Base-by-base conservation (phyloP, 331 rosid species). In the Rosa hybrid region DNA sequence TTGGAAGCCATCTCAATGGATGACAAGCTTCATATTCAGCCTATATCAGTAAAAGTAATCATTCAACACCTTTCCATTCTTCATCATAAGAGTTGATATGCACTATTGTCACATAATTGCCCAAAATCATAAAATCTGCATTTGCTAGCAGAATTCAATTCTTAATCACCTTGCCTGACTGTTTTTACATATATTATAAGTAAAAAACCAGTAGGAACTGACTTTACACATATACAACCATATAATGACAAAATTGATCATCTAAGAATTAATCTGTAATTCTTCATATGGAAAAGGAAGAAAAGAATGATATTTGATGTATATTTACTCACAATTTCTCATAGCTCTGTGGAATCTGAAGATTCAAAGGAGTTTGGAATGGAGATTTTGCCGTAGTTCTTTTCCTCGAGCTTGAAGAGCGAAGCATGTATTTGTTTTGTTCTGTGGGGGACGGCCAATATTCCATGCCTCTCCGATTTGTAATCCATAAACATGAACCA, bases 401-500 rank as follows among this genome's bases (percentile, higher is more conserved):
- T 69, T 83, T 91, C 82, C 72, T 82, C 49, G 67, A 79, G 67
- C 79, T 83, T 46, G 88, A 77, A 69, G 82, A 73, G 25, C 48
- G 76, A 80, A 75, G 0, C 82, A 59, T 0, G 84, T 93, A 95
- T 81, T 93, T 95, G 44, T 85, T 84, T 89, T 87, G 87, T 87
- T 93, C 99, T 38, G 76, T 41, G 34, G 97, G 89, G 71, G 91
- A 82, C 23, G 99, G 99, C 99, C 98, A 95, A 87, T 95, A 95
- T 87, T 95, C 93, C 75, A 90, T 76, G 81, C 99, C 99, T 75
- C 92, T 90, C 27, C 99, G 99, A 78, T 88, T 91, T 64, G 98
- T 89, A 82, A 93, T 91, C 99, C 99, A 93, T 34, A 93, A 88
- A 88, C 99, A 95, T 39, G 91, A 83, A 76, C 98, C 99, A 75